Percentiles rank a stretch among this genome's conserved stretches.
phyloP scores from a whole-genome alignment of 768 basidiomycete genomes.

The Leucogyrophana mollusca region DNA sequence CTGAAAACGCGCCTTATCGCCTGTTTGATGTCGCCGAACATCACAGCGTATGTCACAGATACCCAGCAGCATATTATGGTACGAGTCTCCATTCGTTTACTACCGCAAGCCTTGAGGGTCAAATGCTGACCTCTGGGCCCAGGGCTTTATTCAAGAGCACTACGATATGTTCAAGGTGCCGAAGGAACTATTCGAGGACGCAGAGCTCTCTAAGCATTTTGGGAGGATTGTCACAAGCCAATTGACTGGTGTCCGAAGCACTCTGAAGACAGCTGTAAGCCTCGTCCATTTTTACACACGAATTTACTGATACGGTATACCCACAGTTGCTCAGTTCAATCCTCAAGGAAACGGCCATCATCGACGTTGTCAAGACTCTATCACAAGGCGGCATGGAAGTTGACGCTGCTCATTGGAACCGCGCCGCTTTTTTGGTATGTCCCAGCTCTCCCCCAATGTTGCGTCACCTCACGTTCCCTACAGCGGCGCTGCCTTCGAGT shows the following conservation, averaged over 20 bases:
- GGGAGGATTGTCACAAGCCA: background rate
- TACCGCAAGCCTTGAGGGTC: background rate
- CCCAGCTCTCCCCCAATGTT: too few species aligned
- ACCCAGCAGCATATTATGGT: conserved; percentile 1
- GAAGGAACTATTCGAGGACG: background rate
- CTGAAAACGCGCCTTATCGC: conserved; percentile 1
- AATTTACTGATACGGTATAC: too few species aligned
- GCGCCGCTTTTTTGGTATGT: conserved; percentile 5
- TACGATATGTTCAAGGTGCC: conserved; percentile 4
- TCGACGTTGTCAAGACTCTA: background rate
- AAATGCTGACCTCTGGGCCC: background rate
- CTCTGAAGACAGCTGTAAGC: conserved; percentile 1
- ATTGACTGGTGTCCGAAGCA: background rate
- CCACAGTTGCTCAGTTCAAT: background rate
- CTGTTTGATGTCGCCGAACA: conserved; percentile 6
- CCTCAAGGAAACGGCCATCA: conserved; percentile 1
- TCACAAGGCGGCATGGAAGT: conserved; percentile 3
- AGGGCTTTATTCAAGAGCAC: conserved; percentile 2
- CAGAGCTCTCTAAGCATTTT: background rate
- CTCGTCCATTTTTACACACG: too few species aligned
- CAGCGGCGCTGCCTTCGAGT: conserved; percentile 1
- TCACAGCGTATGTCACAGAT: conserved; percentile 7
- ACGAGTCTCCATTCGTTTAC: background rate
- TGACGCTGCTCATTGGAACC: conserved; percentile 2
- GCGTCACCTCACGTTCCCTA: background rate